Conservation (phyloP, 768 basidiomycete genomes). For the Hydnomerulius pinastri region DNA sequence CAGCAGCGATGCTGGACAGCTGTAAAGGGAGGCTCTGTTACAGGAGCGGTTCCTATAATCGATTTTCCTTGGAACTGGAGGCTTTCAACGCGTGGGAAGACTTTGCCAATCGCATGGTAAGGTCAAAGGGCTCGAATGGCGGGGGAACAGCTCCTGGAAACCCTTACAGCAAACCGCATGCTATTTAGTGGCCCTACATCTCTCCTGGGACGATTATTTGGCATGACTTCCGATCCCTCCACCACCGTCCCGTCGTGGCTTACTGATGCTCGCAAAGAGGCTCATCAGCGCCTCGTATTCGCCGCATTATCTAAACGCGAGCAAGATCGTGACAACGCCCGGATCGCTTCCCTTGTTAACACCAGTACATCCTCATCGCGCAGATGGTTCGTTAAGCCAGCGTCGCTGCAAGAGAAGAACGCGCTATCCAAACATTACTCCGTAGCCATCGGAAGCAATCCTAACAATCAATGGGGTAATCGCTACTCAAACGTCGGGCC, state of each 20-base stretch:
- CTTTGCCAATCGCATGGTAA: not conserved
- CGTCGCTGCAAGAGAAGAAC: slow-evolving; percentile 9
- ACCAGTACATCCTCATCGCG: slow-evolving; percentile 5
- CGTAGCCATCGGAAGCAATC: slow-evolving; percentile 47
- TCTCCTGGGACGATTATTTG: not conserved
- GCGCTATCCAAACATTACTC: slow-evolving; percentile 53
- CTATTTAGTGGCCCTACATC: not conserved
- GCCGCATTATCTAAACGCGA: slow-evolving; percentile 40
- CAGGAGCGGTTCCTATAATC: no score
- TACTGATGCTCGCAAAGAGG: slow-evolving; percentile 5
- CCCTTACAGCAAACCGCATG: not conserved
- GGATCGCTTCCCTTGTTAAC: slow-evolving; percentile 24
- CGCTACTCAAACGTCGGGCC: slow-evolving; percentile 76
- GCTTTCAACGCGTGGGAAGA: slow-evolving; percentile 21
- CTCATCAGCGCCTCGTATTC: slow-evolving; percentile 33
- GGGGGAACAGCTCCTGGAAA: no score
- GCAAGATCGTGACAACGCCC: slow-evolving; percentile 32
- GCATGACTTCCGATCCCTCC: slow-evolving; percentile 12
- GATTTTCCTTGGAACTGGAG: not conserved
- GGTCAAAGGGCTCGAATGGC: no score
- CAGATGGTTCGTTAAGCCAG: slow-evolving; percentile 4
- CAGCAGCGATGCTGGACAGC: no score
- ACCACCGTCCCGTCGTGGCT: slow-evolving; percentile 18
- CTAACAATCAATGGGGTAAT: slow-evolving; percentile 51
- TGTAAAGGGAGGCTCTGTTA: no score